Conservation (phyloP, 148 eudicot genomes). For the Linanthus parryae region DNA sequence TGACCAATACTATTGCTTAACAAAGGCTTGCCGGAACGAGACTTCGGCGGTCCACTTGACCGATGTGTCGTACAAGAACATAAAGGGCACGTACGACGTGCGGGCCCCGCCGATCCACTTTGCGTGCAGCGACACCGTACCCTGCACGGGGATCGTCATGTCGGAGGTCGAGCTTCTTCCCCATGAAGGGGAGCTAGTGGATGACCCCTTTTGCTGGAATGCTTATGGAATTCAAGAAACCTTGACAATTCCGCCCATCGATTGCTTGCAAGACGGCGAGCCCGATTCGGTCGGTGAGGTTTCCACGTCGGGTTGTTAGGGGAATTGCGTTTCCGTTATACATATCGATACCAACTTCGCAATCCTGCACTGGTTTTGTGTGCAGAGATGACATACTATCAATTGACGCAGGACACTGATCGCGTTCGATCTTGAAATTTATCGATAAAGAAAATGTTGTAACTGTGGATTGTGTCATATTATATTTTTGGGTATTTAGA, state of each 20-base stretch:
- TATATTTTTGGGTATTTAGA: too few relatives aligned
- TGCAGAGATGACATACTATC: too few relatives aligned
- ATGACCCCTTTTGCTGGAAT: slow-evolving; percentile 97
- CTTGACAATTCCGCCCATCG: slow-evolving; percentile 86
- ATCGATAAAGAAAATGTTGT: too few relatives aligned
- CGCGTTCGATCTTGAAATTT: too few relatives aligned
- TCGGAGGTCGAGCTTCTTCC: slow-evolving; percentile 93
- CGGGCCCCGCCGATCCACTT: slow-evolving; percentile 82
- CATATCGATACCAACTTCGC: too few relatives aligned
- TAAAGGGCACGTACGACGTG: slow-evolving; percentile 93
- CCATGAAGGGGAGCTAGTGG: slow-evolving; percentile 68
- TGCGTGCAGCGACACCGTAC: slow-evolving; percentile 81
- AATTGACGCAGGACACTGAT: too few relatives aligned
- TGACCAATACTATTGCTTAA: slow-evolving; percentile 88
- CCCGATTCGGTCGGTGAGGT: slow-evolving; percentile 47
- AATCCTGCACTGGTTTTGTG: too few relatives aligned
- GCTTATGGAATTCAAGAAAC: slow-evolving; percentile 88
- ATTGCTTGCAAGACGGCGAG: slow-evolving; percentile 77
- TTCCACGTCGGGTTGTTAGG: slow-evolving; percentile 24
- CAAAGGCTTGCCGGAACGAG: slow-evolving; percentile 69
- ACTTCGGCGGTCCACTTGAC: slow-evolving; percentile 83
- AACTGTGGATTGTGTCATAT: too few relatives aligned
- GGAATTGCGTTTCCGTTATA: too few relatives aligned
- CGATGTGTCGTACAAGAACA: slow-evolving; percentile 71
- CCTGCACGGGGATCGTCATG: slow-evolving; percentile 94